A percentile compares a stretch with the other conserved stretches of the same genome.
These are phyloP conservation scores for Colletotrichum coccodes DNA, from an alignment of 2,329 filamentous ascomycete genomes.

Conservation along the genomic window DNA sequence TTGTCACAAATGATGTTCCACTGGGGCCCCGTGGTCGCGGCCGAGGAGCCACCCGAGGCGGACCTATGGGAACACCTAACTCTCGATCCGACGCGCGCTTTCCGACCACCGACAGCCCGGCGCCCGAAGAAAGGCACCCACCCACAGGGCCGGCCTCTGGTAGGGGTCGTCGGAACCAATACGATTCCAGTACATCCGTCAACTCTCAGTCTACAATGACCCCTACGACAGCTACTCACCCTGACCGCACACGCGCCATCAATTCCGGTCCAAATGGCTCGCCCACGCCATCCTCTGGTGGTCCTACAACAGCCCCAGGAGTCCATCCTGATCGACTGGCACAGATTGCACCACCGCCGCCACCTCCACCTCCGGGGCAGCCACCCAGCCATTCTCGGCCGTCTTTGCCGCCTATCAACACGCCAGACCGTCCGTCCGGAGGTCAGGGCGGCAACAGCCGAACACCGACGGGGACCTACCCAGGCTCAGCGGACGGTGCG, in stretches of 20 bases:
- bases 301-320: slow-evolving; percentile 41
- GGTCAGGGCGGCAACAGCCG: slow-evolving; percentile 5
- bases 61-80: slow-evolving; percentile 47
- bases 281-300: slow-evolving; percentile 35
- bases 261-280: slow-evolving; percentile 28
- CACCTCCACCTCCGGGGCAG: slow-evolving; percentile 42
- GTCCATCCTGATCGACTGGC: slow-evolving; percentile 63
- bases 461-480: slow-evolving; percentile 28
- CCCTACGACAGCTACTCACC: slow-evolving; percentile 21
- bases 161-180: slow-evolving; percentile 49
- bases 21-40: slow-evolving; percentile 66
- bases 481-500: slow-evolving; percentile 6
- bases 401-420: slow-evolving; percentile 42
- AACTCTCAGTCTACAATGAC: slow-evolving; percentile 23
- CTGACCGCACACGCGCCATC: slow-evolving; percentile 22
- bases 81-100: slow-evolving; percentile 55
- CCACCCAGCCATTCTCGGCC: slow-evolving; percentile 41
- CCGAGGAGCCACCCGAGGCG: slow-evolving; percentile 51
- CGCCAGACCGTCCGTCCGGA: slow-evolving; percentile 41
- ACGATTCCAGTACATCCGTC: slow-evolving; percentile 21
- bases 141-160: slow-evolving; percentile 64
- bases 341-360: slow-evolving; percentile 55
- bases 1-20: slow-evolving; percentile 56
- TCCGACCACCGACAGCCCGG: slow-evolving; percentile 50
- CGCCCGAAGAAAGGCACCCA: slow-evolving; percentile 59